Base-by-base conservation (phyloP, 495 filamentous ascomycete genomes). In the Talaromyces nanjingensis region DNA sequence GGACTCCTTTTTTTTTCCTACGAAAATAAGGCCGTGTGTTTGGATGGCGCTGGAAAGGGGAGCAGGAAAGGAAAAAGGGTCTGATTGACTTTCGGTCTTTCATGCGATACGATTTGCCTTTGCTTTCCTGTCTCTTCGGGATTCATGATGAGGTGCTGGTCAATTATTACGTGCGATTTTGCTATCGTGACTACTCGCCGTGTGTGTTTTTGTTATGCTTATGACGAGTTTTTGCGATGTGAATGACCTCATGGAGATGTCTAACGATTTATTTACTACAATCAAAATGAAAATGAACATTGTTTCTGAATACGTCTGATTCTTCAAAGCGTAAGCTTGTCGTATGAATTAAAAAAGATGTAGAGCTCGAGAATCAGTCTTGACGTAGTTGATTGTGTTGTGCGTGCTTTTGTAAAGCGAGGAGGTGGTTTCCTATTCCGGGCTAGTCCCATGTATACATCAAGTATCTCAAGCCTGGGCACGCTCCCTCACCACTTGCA, bases 61-160 rank as follows among this genome's bases (percentile, higher is more conserved):
- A 59, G 66, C 56, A 29, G 67, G 65, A 68, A 64, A 65, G 63
- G 34, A 31, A 67, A 42, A 16, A 18, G 18, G 53, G 12, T 56
- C 20, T 29, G 53, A 16, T 14, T 27, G 53, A n/a, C 20, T 27
- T 56, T n/a, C 12, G 2, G n/a, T 25, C 53, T n/a, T 56, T 29
- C 27, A 25, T 18, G 11, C 53, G 59, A 61, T 34, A 54, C 60
- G 64, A 47, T 65, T 31, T 65, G 9, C 49, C 29, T 58, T 24
- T 20, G 39, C 22, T 65, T 6, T 55, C 42, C 39, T 27, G 31
- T 63, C 56, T 12, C 39, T 65, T 53, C 53, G 59, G 74, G 65
- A 66, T 60, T 68, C 67, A 71, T 65, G 53, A 68, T 70, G 77
- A 69, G 55, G 72, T 63, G 67, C 73, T 79, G 76, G 77, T 80